phyloP scores from a whole-genome alignment of 805 yeast species.

The Metschnikowia corniflorae region DNA sequence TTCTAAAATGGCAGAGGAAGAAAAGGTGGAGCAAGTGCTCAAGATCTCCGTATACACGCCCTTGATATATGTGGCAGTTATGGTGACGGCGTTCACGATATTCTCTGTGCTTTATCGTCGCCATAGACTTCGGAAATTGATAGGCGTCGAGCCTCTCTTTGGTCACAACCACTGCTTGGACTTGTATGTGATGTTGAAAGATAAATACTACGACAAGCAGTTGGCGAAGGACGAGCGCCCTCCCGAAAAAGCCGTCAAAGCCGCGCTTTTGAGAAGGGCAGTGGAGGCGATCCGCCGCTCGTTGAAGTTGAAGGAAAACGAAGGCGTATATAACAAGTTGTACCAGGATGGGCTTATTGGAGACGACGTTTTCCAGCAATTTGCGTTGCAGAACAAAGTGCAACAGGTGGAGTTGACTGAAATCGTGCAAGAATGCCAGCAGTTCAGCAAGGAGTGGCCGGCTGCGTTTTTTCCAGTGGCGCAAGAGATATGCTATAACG shows the following conservation, averaged over 20 bases:
- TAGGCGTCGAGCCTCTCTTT: constrained; percentile 69
- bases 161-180: constrained; percentile 62
- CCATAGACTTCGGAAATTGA: constrained; percentile 50
- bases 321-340: constrained; percentile 62
- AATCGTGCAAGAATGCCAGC: constrained; percentile 70
- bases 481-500: constrained; percentile 89
- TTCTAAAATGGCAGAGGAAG: constrained; percentile 16
- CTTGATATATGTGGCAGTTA: constrained; percentile 64
- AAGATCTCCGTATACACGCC: constrained; percentile 56
- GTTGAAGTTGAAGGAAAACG: constrained; percentile 75
- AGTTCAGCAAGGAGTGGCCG: constrained; percentile 75
- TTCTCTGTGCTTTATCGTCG: constrained; percentile 69
- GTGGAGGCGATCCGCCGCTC: constrained; percentile 85
- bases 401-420: constrained; percentile 80
- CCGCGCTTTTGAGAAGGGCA: constrained; percentile 57
- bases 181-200: constrained; percentile 57
- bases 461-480: constrained; percentile 70
- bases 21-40: constrained; percentile 23
- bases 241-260: constrained; percentile 72
- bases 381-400: constrained; percentile 68
- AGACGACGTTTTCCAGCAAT: constrained; percentile 81
- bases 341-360: constrained; percentile 90
- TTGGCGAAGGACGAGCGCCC: constrained; percentile 46
- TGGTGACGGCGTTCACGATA: constrained; percentile 60
- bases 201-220: constrained; percentile 39